A percentile compares a stretch with the other conserved stretches of the same genome.
Conservation (phyloP, 164 flowering plant genomes). For the Annona cherimola region DNA sequence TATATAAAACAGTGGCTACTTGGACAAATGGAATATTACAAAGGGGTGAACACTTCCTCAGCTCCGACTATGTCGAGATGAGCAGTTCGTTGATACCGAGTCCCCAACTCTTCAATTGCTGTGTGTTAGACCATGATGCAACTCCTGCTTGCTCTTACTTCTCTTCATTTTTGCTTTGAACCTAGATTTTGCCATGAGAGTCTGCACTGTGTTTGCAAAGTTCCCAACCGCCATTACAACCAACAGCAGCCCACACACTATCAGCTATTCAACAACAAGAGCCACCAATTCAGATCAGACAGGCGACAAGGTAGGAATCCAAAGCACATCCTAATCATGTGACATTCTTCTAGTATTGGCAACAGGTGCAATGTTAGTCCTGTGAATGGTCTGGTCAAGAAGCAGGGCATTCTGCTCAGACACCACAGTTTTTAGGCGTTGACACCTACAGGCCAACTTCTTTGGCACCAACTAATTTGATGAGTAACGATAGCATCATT, state of each 20-base stretch:
- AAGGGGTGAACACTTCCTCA: not conserved
- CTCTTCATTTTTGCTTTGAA: constrained; percentile 88
- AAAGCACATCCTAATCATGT: too few species aligned
- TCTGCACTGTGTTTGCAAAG: constrained; percentile 79
- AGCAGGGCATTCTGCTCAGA: too few species aligned
- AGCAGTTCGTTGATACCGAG: not conserved
- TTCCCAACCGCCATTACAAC: constrained; percentile 92
- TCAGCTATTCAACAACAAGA: constrained; percentile 41
- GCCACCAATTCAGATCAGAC: too few species aligned
- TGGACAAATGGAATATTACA: not conserved
- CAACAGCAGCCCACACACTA: constrained; percentile 74
- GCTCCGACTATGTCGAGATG: not conserved
- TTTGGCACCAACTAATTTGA: too few species aligned
- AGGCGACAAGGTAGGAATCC: too few species aligned
- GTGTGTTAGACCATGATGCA: constrained; percentile 24
- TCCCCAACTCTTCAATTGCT: constrained; percentile 5
- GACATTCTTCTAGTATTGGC: too few species aligned
- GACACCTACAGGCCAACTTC: too few species aligned
- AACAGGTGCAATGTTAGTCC: too few species aligned
- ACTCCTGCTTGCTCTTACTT: constrained; percentile 68
- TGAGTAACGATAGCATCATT: too few species aligned
- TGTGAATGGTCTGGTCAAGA: too few species aligned
- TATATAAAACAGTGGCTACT: too few species aligned
- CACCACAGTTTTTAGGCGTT: too few species aligned
- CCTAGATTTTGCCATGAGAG: constrained; percentile 78